Evolutionary conservation across 139 green algal genomes (phyloP).

Genomic region (Picochlorum sp.): DNA sequence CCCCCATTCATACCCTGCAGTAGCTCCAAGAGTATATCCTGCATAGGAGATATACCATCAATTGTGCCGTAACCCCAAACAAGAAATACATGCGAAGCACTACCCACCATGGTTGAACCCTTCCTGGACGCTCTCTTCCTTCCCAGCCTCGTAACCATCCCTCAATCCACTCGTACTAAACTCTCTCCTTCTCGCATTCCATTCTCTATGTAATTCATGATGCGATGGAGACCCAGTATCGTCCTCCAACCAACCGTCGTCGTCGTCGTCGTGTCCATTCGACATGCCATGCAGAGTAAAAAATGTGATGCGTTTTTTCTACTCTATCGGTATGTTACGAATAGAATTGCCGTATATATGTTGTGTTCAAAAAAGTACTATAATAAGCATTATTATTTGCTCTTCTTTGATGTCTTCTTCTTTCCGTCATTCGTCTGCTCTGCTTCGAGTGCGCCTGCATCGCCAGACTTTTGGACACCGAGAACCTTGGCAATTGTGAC

Average conservation of each 20-base stretch:
- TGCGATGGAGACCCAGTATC: neutral
- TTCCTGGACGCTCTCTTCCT: constrained; percentile 26
- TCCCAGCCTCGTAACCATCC: constrained; percentile 27
- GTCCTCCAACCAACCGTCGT: constrained; percentile 18
- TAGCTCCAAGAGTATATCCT: constrained; percentile 19
- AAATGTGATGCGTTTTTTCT: too few species aligned
- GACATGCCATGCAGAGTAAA: neutral
- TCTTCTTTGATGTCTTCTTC: constrained; percentile 1
- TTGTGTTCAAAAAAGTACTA: too few species aligned
- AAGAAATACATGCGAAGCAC: neutral
- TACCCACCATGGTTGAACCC: constrained; percentile 25
- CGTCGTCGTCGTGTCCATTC: neutral
- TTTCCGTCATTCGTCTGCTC: constrained; percentile 11
- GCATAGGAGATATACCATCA: neutral
- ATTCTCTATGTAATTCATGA: constrained; percentile 22
- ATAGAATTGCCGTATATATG: neutral
- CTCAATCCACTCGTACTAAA: constrained; percentile 18
- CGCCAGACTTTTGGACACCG: constrained; percentile 76
- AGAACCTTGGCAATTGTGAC: constrained; percentile 75
- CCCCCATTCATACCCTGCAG: constrained; percentile 22
- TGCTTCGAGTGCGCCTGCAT: neutral
- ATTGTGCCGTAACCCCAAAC: neutral
- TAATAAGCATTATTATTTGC: neutral
- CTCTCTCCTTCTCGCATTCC: constrained; percentile 16
- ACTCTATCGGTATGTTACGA: neutral